Conservation (phyloP, 2,329 filamentous ascomycete genomes). For the Paraphaeosphaeria sporulosa region DNA sequence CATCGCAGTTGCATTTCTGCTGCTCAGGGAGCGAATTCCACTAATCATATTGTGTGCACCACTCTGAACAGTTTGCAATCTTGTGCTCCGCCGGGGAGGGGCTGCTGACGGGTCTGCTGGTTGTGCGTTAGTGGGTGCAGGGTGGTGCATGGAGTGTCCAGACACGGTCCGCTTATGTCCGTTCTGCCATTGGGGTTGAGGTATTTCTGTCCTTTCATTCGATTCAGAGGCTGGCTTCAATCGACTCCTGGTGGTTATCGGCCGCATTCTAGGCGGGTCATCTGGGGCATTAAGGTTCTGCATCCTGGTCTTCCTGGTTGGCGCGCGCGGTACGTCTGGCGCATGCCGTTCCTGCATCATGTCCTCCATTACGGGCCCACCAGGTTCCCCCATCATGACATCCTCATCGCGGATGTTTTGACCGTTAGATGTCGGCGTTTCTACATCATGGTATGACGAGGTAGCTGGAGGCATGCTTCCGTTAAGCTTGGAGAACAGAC, state of each 20-base stretch:
- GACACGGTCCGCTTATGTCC: conserved; percentile 93
- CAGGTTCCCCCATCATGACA: conserved; percentile 50
- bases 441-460: conserved; percentile 44
- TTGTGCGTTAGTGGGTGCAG: conserved; percentile 30
- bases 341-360: conserved; percentile 32
- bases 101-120: conserved; percentile 52
- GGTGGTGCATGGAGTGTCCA: conserved; percentile 67
- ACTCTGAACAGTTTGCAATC: conserved; percentile 41
- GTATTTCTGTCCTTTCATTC: conserved; percentile 47
- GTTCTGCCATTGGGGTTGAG: conserved; percentile 41
- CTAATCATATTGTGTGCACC: conserved; percentile 51
- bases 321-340: conserved; percentile 59
- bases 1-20: conserved; percentile 66
- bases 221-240: conserved; percentile 51
- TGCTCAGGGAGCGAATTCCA: conserved; percentile 70
- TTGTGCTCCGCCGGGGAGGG: conserved; percentile 54
- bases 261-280: conserved; percentile 48
- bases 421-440: conserved; percentile 58
- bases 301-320: conserved; percentile 50
- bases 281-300: conserved; percentile 45
- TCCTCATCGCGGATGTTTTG: conserved; percentile 53
- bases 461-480: conserved; percentile 45
- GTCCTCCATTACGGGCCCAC: conserved; percentile 41
- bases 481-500: conserved; percentile 53
- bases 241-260: conserved; percentile 50